These are phyloP conservation scores for Lobosporangium transversale DNA, from an alignment of 192 early-diverging fungal species.

Conservation along the genomic window DNA sequence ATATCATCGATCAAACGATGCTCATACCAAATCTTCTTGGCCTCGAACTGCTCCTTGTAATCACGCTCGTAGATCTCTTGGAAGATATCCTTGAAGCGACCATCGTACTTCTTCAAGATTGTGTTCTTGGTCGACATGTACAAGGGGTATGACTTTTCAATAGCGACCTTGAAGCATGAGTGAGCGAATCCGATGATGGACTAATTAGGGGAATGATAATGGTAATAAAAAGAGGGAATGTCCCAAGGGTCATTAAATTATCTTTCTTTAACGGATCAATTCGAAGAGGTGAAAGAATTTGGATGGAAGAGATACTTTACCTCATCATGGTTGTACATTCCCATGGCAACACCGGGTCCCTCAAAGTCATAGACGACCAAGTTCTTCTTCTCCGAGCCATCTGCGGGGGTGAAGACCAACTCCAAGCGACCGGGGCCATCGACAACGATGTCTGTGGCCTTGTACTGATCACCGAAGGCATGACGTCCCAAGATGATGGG, in stretches of 20 bases:
- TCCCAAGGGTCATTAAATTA: no score
- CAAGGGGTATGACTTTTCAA: slow-evolving; percentile 91
- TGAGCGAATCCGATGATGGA: slow-evolving; percentile 94
- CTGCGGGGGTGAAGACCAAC: slow-evolving; percentile 84
- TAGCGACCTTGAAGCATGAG: slow-evolving; percentile 92
- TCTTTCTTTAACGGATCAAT: not conserved
- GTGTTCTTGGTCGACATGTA: slow-evolving; percentile 98
- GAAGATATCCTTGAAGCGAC: slow-evolving; percentile 99
- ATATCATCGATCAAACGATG: slow-evolving; percentile 99
- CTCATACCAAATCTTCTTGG: slow-evolving; percentile 94
- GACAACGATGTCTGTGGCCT: slow-evolving; percentile 93
- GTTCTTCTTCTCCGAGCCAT: slow-evolving; percentile 68
- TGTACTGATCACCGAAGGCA: slow-evolving; percentile 98
- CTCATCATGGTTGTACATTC: slow-evolving; percentile 94
- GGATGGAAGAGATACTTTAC: slow-evolving; percentile 4
- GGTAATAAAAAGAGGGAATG: not conserved
- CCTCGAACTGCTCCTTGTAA: slow-evolving; percentile 86
- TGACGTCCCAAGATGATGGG: slow-evolving; percentile 96
- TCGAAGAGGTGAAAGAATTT: not conserved
- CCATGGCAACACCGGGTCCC: slow-evolving; percentile 89
- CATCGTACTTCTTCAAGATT: slow-evolving; percentile 96
- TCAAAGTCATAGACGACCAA: slow-evolving; percentile 85
- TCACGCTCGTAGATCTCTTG: slow-evolving; percentile 84
- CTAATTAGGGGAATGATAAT: slow-evolving; percentile 8
- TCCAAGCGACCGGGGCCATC: slow-evolving; percentile 89